Percentiles rank a stretch among this genome's conserved stretches.
Conservation (phyloP, 148 eudicot species). For the Talinum fruticosum region DNA sequence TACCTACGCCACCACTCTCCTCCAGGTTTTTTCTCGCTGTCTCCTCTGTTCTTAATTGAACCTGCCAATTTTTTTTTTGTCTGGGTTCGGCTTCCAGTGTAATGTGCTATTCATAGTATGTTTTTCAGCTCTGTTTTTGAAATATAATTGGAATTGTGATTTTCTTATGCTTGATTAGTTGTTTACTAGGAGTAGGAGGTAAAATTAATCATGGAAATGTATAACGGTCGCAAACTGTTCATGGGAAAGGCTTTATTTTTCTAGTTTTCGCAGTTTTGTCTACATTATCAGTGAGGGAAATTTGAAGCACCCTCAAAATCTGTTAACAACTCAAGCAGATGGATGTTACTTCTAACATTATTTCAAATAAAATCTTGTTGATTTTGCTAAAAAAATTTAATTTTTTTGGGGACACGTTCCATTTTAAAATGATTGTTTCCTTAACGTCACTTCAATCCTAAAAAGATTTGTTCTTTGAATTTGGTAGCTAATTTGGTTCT, state of each 20-base stretch:
- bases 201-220: neutral
- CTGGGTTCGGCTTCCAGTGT: neutral
- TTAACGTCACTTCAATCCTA: neutral
- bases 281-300: too few relatives aligned
- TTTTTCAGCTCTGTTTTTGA: neutral
- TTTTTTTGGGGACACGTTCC: too few relatives aligned
- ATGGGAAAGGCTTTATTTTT: too few relatives aligned
- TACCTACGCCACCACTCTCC: slow-evolving; percentile 46
- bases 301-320: too few relatives aligned
- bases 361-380: too few relatives aligned
- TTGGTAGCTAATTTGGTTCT: neutral
- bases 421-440: too few relatives aligned
- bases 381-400: too few relatives aligned
- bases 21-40: slow-evolving; percentile 31
- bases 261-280: too few relatives aligned
- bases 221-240: neutral
- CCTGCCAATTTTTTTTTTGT: neutral
- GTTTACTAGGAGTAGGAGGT: neutral
- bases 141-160: neutral
- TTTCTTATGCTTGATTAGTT: neutral
- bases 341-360: neutral
- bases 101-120: neutral
- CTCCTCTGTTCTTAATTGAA: neutral
- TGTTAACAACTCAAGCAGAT: neutral
- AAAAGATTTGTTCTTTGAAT: neutral